Evolutionary conservation across 352 stramenopile species (phyloP), one percentile per base, ranked within the genome.

Genomic region (Globisporangium parvum): DNA sequence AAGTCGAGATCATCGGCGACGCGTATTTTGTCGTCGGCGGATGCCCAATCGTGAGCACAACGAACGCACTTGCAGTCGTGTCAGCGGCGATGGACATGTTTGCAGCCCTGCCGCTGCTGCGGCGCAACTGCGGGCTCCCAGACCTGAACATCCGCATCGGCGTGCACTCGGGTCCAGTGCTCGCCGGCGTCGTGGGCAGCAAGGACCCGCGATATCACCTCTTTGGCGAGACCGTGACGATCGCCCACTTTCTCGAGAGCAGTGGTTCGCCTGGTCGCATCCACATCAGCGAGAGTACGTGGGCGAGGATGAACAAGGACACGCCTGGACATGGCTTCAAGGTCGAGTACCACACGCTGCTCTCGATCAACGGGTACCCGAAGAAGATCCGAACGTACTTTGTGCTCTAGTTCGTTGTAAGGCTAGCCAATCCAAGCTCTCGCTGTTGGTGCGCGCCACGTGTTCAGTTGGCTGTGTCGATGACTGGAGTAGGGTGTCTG

Each of bases 1-100:
- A 96, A 60, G 82, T 96, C 9, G 85, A 96, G 62, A 96, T 93
- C 54, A 91, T 96, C 21, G 87, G 82, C 20, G 79, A 94, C 59
- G 85, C 87, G 11, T 96, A 96, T 63, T 87, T 88, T 51, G 85
- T 96, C 21, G 87, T 80, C 39, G 80, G 75, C 26, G 77, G 69
- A 23, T 93, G 70, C 59, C 81, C 71, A 47, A 88, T 79, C 28
- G 82, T 76, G 40, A 84, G 63, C 52, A 59, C 55, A 14, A 80
- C 73, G 63, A 91, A 80, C 66, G 91, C 79, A 2, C 54, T 89
- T 15, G 70, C 79, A 2, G 82, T 89, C 1, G 84, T 91, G 53
- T 82, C 80, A 37, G 78, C 84, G 6, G 87, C 85, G 28, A 83
- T 71, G 42, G 78, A 88, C 55, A 88, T 88, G 77, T 88, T 94